These are phyloP conservation scores for Talaromyces sp. DNA, from an alignment of 2,329 filamentous ascomycete species.

Conservation along the genomic window DNA sequence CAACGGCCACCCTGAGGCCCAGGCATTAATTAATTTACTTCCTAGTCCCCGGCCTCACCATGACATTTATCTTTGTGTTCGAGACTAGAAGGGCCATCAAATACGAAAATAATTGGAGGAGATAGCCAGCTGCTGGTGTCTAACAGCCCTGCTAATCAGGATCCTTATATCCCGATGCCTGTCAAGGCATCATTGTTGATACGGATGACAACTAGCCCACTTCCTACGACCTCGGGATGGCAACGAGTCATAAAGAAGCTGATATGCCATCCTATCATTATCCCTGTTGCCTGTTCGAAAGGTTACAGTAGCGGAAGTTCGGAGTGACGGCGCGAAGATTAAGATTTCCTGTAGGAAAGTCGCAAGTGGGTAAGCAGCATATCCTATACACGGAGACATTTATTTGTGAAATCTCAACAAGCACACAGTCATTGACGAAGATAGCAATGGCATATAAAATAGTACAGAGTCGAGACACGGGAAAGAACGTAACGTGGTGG, in stretches of 20 bases:
- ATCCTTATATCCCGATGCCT: neutral
- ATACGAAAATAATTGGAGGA: neutral
- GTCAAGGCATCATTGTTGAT: neutral
- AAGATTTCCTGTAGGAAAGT: neutral
- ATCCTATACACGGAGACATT: neutral
- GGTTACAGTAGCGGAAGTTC: slow-evolving; percentile 4
- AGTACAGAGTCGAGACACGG: neutral
- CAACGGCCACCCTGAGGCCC: slow-evolving; percentile 1
- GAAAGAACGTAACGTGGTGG: neutral
- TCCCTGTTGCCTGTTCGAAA: slow-evolving; percentile 4
- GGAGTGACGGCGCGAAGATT: neutral
- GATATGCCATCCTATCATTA: slow-evolving; percentile 3
- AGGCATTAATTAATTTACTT: slow-evolving; percentile 13
- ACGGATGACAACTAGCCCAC: neutral
- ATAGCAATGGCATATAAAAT: no score
- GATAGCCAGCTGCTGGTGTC: neutral
- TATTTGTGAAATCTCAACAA: no score
- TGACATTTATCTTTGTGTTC: neutral
- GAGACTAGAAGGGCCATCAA: no score
- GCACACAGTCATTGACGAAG: neutral
- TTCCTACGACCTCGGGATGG: neutral
- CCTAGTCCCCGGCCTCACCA: neutral
- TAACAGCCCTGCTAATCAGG: no score
- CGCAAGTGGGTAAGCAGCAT: neutral
- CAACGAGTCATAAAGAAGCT: neutral